Evolutionary conservation across 371 early-diverging fungal species (phyloP), one percentile per base, ranked within the genome.

Genomic region (Actinomortierella wolfii): DNA sequence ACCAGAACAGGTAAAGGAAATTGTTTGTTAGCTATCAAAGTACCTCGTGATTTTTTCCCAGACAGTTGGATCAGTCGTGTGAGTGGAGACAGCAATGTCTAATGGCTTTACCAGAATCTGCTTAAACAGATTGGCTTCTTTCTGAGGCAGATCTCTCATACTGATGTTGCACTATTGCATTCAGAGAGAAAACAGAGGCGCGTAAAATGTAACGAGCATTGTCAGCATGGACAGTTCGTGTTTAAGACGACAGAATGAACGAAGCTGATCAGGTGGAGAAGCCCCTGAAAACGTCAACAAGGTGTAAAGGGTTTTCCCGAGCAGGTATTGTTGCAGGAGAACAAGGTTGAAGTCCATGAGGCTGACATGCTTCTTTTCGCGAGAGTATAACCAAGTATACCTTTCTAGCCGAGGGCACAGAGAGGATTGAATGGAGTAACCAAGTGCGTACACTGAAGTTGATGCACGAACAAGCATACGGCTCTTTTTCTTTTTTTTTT

Each of bases 101-200:
- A 46, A 9, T 14, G 26, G 25, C 57, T 78, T 68, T 85, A 92
- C 94, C 81, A 92, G 78, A 64, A 91, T 81, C 54, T 87, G 83
- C 80, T 90, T 92, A 77, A 91, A 91, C 34, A 88, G 59, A 57
- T 86, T 82, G 44, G 84, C 83, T 79, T 94, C 94, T 80, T 91
- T 94, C 56, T 83, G 66, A 25, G 94, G 92, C 58, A 94, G 86
- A 64, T 86, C 88, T 61, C 80, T 75, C 63, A 82, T 81, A 47
- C 73, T 62, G 46, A 47, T 23, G 25, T 20, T 47, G 6, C 21
- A 17, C 29, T 18, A 47, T 43, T 21, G 54, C 39, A 29, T 24
- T 15, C 23, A 54, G 17, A 29, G 7, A 29, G 26, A 17, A 24
- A 45, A n/a, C 39, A 39, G 39, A 39, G 14, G 25, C n/a, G 9